Evolutionary conservation across 371 early-diverging fungal species (phyloP).

Genomic region (Actinomucor elegans): DNA sequence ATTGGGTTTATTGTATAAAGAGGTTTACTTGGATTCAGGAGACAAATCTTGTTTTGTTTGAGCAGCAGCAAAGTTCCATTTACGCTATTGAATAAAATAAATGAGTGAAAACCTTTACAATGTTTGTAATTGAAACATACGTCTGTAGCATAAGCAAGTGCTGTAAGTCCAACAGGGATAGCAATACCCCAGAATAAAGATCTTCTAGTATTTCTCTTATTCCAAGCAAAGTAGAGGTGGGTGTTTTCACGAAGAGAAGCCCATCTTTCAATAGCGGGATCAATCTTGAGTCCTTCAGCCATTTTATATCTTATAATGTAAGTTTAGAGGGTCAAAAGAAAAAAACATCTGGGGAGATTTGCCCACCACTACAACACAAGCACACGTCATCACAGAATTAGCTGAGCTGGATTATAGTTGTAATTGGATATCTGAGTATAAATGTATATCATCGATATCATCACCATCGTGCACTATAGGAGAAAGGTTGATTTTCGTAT

Average conservation of each 20-base stretch:
- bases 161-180: slow-evolving; percentile 56
- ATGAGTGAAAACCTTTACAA: background rate
- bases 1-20: no score
- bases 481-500: no score
- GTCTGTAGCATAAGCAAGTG: slow-evolving; percentile 47
- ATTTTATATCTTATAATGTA: slow-evolving; percentile 16
- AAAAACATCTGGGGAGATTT: no score
- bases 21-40: no score
- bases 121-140: slow-evolving; percentile 26
- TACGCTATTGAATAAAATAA: slow-evolving; percentile 23
- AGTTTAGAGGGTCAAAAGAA: slow-evolving; percentile 6
- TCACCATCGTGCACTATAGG: no score
- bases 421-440: no score
- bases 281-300: slow-evolving; percentile 46
- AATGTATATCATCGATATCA: no score
- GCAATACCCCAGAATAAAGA: slow-evolving; percentile 50
- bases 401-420: no score
- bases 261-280: slow-evolving; percentile 70
- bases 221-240: slow-evolving; percentile 57
- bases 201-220: slow-evolving; percentile 46
- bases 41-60: slow-evolving; percentile 42
- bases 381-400: no score
- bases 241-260: slow-evolving; percentile 65
- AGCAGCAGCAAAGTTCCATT: slow-evolving; percentile 50
- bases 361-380: no score